A percentile compares a stretch with the other conserved stretches of the same genome.
These are phyloP conservation scores for Epithemia pelagica DNA, from an alignment of 108 stramenopile genomes.

Conservation along the genomic window DNA sequence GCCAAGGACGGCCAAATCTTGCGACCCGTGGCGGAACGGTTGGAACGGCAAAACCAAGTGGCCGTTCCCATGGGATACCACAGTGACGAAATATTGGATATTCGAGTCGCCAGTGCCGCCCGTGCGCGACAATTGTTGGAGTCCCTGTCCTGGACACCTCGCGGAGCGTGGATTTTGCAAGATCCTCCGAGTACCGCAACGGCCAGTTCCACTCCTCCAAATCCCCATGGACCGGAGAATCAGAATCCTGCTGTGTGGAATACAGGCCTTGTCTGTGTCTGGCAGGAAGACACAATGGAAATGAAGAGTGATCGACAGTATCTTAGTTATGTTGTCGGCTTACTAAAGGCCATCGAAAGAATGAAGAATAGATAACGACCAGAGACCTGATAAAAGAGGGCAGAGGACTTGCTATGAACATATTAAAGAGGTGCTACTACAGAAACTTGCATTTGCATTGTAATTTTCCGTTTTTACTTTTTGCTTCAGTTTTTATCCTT, in stretches of 20 bases:
- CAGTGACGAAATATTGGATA: conserved; percentile 1
- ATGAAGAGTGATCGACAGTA: conserved; percentile 6
- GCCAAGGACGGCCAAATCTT: not conserved
- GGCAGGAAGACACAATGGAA: conserved; percentile 9
- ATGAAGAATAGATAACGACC: no score
- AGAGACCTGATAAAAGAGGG: no score
- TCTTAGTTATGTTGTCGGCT: conserved; percentile 1
- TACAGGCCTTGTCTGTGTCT: conserved; percentile 1
- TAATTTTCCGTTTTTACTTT: no score
- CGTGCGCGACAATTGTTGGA: not conserved
- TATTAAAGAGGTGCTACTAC: no score
- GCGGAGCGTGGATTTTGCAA: conserved; percentile 2
- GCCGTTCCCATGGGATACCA: conserved; percentile 9
- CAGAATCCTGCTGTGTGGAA: no score
- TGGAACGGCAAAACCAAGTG: conserved; percentile 5
- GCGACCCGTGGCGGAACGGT: not conserved
- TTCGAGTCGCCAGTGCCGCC: conserved; percentile 2
- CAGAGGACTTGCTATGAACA: no score
- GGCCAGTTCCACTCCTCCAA: not conserved
- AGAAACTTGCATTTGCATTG: no score
- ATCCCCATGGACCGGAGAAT: no score
- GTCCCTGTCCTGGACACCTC: not conserved
- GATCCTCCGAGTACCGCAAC: not conserved
- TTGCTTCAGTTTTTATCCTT: no score
- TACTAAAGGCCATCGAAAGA: conserved; percentile 3